A percentile compares a stretch with the other conserved stretches of the same genome.
These are phyloP conservation scores for Chernovozyma sophiae-reginae DNA, from an alignment of 1,139 yeast genomes.

Conservation along the genomic window DNA sequence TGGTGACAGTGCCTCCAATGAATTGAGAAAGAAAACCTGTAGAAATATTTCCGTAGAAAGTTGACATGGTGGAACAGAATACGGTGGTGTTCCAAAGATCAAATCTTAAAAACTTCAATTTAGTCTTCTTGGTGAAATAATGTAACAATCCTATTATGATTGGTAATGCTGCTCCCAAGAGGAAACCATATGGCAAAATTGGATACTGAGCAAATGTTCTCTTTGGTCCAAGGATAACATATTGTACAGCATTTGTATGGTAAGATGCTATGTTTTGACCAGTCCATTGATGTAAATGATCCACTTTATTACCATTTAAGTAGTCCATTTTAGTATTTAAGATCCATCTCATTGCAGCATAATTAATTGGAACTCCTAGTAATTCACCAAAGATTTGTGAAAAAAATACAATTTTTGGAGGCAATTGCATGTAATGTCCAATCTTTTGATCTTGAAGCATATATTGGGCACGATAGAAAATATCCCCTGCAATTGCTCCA, in stretches of 20 bases:
- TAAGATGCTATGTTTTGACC: constrained; percentile 39
- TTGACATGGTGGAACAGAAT: constrained; percentile 44
- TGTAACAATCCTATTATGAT: constrained; percentile 27
- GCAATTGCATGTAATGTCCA: constrained; percentile 46
- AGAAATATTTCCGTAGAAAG: constrained; percentile 47
- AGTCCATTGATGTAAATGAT: constrained; percentile 52
- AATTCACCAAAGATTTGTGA: constrained; percentile 48
- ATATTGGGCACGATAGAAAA: constrained; percentile 52
- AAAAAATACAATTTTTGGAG: constrained; percentile 43
- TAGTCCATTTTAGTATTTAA: constrained; percentile 33
- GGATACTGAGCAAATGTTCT: constrained; percentile 38
- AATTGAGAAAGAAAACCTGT: constrained; percentile 47
- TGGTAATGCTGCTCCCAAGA: constrained; percentile 38
- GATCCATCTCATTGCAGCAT: constrained; percentile 45
- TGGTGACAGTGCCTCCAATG: constrained; percentile 42
- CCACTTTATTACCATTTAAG: constrained; percentile 32
- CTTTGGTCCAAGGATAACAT: constrained; percentile 46
- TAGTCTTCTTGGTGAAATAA: constrained; percentile 8
- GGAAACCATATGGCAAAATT: constrained; percentile 41
- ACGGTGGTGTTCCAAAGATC: constrained; percentile 47
- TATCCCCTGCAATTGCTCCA: constrained; percentile 50
- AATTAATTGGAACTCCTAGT: constrained; percentile 49
- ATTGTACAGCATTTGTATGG: constrained; percentile 48
- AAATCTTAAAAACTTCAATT: constrained; percentile 19
- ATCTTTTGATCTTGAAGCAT: constrained; percentile 46